A percentile compares a stretch with the other conserved stretches of the same genome.
phyloP scores from a whole-genome alignment of 805 yeast genomes.

The Torulaspora maleeae region DNA sequence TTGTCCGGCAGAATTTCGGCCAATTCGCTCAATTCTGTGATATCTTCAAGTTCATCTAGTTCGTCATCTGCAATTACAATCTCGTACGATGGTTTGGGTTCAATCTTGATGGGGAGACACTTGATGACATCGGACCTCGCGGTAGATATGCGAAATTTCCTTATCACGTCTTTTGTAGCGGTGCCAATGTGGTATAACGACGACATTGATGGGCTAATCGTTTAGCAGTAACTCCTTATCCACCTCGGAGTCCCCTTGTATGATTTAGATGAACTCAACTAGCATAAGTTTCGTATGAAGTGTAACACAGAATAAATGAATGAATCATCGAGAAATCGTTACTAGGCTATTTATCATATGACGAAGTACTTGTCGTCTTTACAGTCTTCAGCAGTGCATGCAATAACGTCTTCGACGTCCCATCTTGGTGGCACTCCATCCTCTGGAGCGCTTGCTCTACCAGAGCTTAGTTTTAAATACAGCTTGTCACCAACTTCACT shows the following conservation, averaged over 20 bases:
- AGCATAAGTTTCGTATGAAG: neutral
- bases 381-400: slow-evolving; percentile 64
- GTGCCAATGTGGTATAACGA: slow-evolving; percentile 59
- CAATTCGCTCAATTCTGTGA: slow-evolving; percentile 50
- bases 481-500: slow-evolving; percentile 74
- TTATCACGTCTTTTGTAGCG: slow-evolving; percentile 54
- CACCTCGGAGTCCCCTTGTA: neutral
- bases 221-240: neutral
- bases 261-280: neutral
- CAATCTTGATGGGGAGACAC: slow-evolving; percentile 46
- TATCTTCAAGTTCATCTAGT: slow-evolving; percentile 49
- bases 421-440: slow-evolving; percentile 71
- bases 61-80: slow-evolving; percentile 38
- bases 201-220: slow-evolving; percentile 30
- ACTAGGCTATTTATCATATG: slow-evolving; percentile 9
- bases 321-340: neutral
- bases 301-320: neutral
- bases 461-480: slow-evolving; percentile 71
- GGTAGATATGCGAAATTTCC: slow-evolving; percentile 69
- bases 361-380: slow-evolving; percentile 39
- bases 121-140: slow-evolving; percentile 58
- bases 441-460: slow-evolving; percentile 58
- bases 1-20: slow-evolving; percentile 78
- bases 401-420: slow-evolving; percentile 72
- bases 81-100: slow-evolving; percentile 33